A percentile compares a stretch with the other conserved stretches of the same genome.
Evolutionary conservation across 2,329 filamentous ascomycete genomes (phyloP).

Genomic region (Phialocephala subalpina): DNA sequence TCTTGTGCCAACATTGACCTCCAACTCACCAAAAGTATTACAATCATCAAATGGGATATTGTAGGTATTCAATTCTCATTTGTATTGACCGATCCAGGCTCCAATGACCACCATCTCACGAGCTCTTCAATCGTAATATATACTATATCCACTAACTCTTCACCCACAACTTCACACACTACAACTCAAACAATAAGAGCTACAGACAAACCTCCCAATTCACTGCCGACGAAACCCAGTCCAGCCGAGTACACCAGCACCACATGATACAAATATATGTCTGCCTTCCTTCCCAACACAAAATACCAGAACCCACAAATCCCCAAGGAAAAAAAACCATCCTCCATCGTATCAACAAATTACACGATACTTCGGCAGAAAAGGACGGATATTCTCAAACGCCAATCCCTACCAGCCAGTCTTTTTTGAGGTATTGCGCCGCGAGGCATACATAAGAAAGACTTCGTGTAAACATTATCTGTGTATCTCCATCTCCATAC

Average conservation of each 20-base stretch:
- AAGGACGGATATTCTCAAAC: conserved; percentile 22
- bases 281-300: not conserved
- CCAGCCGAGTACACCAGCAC: conserved; percentile 1
- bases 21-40: not conserved
- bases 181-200: not conserved
- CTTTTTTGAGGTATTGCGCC: conserved; percentile 31
- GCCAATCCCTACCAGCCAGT: conserved; percentile 31
- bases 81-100: not conserved
- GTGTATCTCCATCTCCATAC: conserved; percentile 8
- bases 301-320: not conserved
- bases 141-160: not conserved
- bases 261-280: conserved; percentile 3
- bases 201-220: not conserved
- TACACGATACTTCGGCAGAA: not conserved
- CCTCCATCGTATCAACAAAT: not conserved
- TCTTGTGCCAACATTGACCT: too few species aligned
- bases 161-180: too few species aligned
- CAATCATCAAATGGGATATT: not conserved
- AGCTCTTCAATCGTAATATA: conserved; percentile 3
- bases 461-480: conserved; percentile 40
- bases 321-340: not conserved
- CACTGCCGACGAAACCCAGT: not conserved
- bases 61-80: not conserved
- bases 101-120: conserved; percentile 1
- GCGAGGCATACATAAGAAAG: conserved; percentile 34